Conservation (phyloP, 768 basidiomycete genomes). For the Hypholoma sublateritium region DNA sequence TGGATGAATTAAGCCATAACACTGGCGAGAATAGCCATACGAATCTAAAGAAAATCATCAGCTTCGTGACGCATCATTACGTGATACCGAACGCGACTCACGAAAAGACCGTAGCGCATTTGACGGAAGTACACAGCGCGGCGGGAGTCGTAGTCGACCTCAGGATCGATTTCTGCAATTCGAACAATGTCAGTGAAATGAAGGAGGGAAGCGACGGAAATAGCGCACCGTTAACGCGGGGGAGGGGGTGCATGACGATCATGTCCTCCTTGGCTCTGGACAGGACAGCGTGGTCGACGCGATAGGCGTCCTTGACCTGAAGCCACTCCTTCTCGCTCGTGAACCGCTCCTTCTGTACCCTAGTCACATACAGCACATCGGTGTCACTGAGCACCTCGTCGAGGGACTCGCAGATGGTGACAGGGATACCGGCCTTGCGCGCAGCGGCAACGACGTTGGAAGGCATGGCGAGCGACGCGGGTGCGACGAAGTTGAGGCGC, state of each 20-base stretch:
- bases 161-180: slow-evolving; percentile 91
- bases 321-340: slow-evolving; percentile 80
- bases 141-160: slow-evolving; percentile 94
- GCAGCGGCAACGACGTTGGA: slow-evolving; percentile 79
- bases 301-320: slow-evolving; percentile 87
- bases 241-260: slow-evolving; percentile 99
- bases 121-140: slow-evolving; percentile 98
- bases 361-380: slow-evolving; percentile 95
- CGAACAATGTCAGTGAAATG: slow-evolving; percentile 11
- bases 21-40: slow-evolving; percentile 36
- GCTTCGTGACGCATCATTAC: not conserved
- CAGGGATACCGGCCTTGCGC: slow-evolving; percentile 76
- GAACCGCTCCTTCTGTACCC: slow-evolving; percentile 96
- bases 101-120: slow-evolving; percentile 97
- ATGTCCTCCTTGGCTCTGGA: slow-evolving; percentile 93
- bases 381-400: slow-evolving; percentile 91
- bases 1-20: slow-evolving; percentile 26
- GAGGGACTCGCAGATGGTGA: slow-evolving; percentile 81
- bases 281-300: slow-evolving; percentile 92
- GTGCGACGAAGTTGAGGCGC: slow-evolving; percentile 94
- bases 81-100: slow-evolving; percentile 42
- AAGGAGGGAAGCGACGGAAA: not conserved
- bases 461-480: slow-evolving; percentile 86
- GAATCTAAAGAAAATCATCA: slow-evolving; percentile 22
- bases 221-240: slow-evolving; percentile 74